phyloP scores from a whole-genome alignment of 2,329 filamentous ascomycete genomes.

The Penicillium sp. region DNA sequence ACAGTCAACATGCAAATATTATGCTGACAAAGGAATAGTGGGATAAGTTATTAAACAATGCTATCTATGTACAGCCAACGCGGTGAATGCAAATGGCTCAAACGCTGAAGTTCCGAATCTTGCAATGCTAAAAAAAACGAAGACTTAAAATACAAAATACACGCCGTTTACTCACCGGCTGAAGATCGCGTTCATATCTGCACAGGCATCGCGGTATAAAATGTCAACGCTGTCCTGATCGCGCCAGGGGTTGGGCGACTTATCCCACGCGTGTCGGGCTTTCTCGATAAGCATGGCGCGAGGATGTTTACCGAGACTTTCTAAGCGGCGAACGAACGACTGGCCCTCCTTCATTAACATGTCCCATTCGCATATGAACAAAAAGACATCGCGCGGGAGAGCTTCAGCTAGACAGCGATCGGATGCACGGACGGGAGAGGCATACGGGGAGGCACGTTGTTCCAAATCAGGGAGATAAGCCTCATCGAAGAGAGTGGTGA shows the following conservation, averaged over 20 bases:
- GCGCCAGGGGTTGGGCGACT: conserved; percentile 49
- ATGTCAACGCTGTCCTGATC: conserved; percentile 45
- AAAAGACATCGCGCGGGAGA: conserved; percentile 59
- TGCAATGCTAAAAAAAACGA: conserved; percentile 4
- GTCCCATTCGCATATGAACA: conserved; percentile 66
- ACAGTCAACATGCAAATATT: too few species aligned
- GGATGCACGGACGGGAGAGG: conserved; percentile 58
- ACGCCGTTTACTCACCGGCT: conserved; percentile 19
- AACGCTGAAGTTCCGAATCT: conserved; percentile 2
- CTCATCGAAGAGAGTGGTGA: conserved; percentile 52
- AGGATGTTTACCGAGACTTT: conserved; percentile 45
- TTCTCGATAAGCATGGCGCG: conserved; percentile 48
- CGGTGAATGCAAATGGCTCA: conserved; percentile 7
- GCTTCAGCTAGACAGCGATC: conserved; percentile 53
- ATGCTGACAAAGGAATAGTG: background rate
- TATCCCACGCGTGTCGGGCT: conserved; percentile 51
- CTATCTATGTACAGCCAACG: conserved; percentile 6
- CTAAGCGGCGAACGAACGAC: conserved; percentile 43
- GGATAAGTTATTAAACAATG: background rate
- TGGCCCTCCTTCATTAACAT: conserved; percentile 63
- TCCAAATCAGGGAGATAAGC: conserved; percentile 48
- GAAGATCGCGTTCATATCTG: conserved; percentile 46
- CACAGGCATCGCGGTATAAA: conserved; percentile 45
- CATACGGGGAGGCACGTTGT: conserved; percentile 57
- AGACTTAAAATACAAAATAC: conserved; percentile 4